Conservation (phyloP, 192 early-diverging fungal species). For the Coemansia sp. region DNA sequence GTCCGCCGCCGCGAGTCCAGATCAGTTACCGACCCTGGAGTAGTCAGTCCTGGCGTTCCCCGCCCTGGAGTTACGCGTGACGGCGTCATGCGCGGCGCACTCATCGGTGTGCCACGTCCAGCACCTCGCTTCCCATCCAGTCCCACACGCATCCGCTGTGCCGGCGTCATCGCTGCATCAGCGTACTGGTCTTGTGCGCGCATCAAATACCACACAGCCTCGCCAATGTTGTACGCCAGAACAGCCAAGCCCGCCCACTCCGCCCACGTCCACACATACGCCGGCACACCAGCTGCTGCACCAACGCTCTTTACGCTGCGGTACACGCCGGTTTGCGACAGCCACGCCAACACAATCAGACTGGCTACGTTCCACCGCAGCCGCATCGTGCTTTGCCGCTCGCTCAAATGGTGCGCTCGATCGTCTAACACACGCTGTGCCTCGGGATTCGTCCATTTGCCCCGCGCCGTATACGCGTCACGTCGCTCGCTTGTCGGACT, state of each 20-base stretch:
- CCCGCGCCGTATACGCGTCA: slow-evolving; percentile 10
- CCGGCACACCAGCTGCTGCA: slow-evolving; percentile 13
- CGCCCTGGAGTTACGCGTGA: slow-evolving; percentile 4
- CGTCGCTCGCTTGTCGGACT: neutral
- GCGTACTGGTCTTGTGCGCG: slow-evolving; percentile 41
- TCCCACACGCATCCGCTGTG: slow-evolving; percentile 41
- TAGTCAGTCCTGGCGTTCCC: neutral
- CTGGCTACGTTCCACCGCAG: slow-evolving; percentile 50
- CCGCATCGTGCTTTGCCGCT: slow-evolving; percentile 42
- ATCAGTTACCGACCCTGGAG: slow-evolving; percentile 24
- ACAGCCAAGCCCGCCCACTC: slow-evolving; percentile 32
- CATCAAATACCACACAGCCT: slow-evolving; percentile 47
- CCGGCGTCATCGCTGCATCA: slow-evolving; percentile 34
- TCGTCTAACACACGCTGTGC: slow-evolving; percentile 50
- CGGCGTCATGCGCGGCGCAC: slow-evolving; percentile 43
- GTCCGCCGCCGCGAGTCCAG: slow-evolving; percentile 35
- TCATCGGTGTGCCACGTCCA: slow-evolving; percentile 17
- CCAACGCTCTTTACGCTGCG: slow-evolving; percentile 24
- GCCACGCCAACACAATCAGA: slow-evolving; percentile 26
- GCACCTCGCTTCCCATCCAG: slow-evolving; percentile 25
- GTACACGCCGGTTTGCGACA: slow-evolving; percentile 39
- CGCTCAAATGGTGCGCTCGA: slow-evolving; percentile 24
- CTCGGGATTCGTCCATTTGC: slow-evolving; percentile 44
- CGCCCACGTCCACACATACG: slow-evolving; percentile 18
- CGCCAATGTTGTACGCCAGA: slow-evolving; percentile 46